These are phyloP conservation scores for Geosiphon pyriformis DNA, from an alignment of 192 early-diverging fungal species.

Conservation along the genomic window DNA sequence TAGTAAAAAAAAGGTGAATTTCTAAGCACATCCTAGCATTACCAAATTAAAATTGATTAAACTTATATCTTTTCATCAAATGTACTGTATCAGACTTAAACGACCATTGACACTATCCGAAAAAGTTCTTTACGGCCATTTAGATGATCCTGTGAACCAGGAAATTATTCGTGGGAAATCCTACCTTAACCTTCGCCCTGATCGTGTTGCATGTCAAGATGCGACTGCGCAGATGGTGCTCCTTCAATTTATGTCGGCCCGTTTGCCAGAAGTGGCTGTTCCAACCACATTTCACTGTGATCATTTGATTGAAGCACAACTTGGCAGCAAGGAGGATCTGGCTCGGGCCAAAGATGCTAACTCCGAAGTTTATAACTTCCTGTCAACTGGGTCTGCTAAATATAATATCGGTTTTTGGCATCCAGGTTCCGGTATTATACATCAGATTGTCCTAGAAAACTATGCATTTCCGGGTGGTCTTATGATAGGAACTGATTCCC, in stretches of 20 bases:
- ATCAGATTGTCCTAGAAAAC: conserved; percentile 97
- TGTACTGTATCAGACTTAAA: conserved; percentile 64
- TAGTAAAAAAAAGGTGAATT: conserved; percentile 84
- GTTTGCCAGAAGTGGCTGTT: conserved; percentile 79
- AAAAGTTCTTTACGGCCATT: conserved; percentile 97
- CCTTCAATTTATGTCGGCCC: conserved; percentile 96
- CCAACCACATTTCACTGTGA: conserved; percentile 96
- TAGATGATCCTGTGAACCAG: conserved; percentile 92
- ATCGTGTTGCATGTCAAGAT: conserved; percentile 98
- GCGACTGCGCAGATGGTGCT: conserved; percentile 98
- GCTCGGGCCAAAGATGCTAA: conserved; percentile 79
- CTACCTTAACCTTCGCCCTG: conserved; percentile 94
- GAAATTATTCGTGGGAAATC: conserved; percentile 88
- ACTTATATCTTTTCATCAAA: background rate
- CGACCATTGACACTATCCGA: conserved; percentile 92
- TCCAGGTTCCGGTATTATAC: conserved; percentile 91
- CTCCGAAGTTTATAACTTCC: conserved; percentile 91
- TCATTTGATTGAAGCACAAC: conserved; percentile 91
- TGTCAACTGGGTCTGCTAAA: conserved; percentile 78
- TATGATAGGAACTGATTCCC: conserved; percentile 98
- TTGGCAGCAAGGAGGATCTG: conserved; percentile 80
- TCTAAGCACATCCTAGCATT: too few species aligned
- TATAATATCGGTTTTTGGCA: conserved; percentile 96
- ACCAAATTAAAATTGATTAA: too few species aligned
- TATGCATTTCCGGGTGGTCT: conserved; percentile 94